Percentiles rank a stretch among this genome's conserved stretches.
Conservation (phyloP, 2,329 filamentous ascomycete species). For the Aspergillus brunneoviolaceus region DNA sequence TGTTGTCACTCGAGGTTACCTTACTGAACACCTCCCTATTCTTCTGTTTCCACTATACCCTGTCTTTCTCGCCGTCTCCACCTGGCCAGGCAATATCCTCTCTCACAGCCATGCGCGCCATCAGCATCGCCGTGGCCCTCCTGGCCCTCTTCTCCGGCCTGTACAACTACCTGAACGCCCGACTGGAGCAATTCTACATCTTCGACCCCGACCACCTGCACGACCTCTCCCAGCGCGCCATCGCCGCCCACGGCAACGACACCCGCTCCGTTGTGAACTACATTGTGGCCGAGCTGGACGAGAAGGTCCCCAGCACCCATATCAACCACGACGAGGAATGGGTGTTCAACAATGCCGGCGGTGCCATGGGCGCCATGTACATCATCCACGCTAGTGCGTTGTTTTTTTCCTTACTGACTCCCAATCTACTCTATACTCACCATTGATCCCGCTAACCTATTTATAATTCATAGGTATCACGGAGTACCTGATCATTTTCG, state of each 20-base stretch:
- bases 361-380: constrained; percentile 90
- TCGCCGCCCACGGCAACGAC: constrained; percentile 71
- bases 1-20: neutral
- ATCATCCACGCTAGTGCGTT: constrained; percentile 77
- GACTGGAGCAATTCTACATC: constrained; percentile 63
- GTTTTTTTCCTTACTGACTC: neutral
- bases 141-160: constrained; percentile 37
- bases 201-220: constrained; percentile 69
- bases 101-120: constrained; percentile 23
- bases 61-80: constrained; percentile 1
- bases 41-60: neutral
- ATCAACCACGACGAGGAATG: constrained; percentile 75
- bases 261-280: constrained; percentile 66
- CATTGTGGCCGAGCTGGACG: constrained; percentile 67
- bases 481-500: constrained; percentile 88
- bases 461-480: constrained; percentile 55
- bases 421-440: neutral
- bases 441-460: neutral
- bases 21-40: neutral
- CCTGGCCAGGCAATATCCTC: neutral
- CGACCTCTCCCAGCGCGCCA: constrained; percentile 64
- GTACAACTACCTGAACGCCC: constrained; percentile 39
- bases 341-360: constrained; percentile 90
- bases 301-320: constrained; percentile 48
- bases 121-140: constrained; percentile 35